phyloP scores from a whole-genome alignment of 306 rosid species.

The Prunus kanzakura region DNA sequence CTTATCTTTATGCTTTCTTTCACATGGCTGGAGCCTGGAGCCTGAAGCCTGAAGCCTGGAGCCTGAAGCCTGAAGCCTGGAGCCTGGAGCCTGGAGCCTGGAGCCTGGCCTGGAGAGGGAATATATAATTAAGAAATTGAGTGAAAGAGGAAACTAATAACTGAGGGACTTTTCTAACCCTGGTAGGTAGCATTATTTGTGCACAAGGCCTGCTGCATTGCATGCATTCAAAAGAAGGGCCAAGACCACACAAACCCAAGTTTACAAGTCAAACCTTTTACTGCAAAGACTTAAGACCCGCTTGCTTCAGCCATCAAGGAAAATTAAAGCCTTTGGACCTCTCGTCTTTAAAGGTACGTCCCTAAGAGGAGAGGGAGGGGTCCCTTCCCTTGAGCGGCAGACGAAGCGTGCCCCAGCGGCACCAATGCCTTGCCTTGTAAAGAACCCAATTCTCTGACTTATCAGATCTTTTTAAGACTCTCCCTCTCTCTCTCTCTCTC shows the following conservation, averaged over 20 bases:
- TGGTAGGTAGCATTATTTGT: not conserved
- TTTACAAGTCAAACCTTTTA: conserved; percentile 68
- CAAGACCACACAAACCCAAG: conserved; percentile 29
- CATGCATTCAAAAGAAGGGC: conserved; percentile 2
- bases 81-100: too few relatives aligned
- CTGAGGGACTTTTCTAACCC: conserved; percentile 1
- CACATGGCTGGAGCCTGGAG: not conserved
- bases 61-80: too few relatives aligned
- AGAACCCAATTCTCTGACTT: conserved; percentile 58
- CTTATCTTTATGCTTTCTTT: not conserved
- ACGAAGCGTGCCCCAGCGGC: conserved; percentile 61
- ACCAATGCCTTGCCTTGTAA: conserved; percentile 53
- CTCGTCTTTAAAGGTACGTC: conserved; percentile 25
- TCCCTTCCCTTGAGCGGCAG: conserved; percentile 9
- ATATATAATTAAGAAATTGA: not conserved
- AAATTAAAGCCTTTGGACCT: conserved; percentile 30
- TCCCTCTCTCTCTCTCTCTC: not conserved
- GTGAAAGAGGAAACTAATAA: not conserved
- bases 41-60: too few relatives aligned
- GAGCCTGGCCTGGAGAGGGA: too few relatives aligned
- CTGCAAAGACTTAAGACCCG: conserved; percentile 43
- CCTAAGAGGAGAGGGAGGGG: conserved; percentile 24
- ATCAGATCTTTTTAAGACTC: conserved; percentile 25
- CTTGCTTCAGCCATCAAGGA: not conserved
- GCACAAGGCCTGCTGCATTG: conserved; percentile 1